Evolutionary conservation across 1,139 yeast genomes (phyloP), one percentile per base, ranked within the genome.

Genomic region (Geotrichum restrictum): DNA sequence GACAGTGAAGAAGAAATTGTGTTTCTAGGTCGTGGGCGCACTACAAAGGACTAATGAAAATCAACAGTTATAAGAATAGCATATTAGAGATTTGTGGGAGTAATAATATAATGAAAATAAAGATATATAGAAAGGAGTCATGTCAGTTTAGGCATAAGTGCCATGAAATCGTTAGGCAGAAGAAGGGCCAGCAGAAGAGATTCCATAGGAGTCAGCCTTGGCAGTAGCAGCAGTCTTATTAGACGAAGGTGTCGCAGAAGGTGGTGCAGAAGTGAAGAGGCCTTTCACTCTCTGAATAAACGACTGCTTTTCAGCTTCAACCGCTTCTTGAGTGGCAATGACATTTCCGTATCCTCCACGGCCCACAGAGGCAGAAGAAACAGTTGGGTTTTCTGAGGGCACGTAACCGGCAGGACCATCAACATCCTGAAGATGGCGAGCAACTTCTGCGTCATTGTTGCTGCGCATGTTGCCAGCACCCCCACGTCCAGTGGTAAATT

Each of bases 401-500:
- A 31, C 44, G 31, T 51, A 50, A 13, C 38, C 43, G 54, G 56
- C 60, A 11, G 59, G 64, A 2, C 71, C 78, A 50, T 82, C 89
- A 2, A 84, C 89, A 61, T 84, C 93, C 67, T 85, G 93, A 14
- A 85, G 76, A 60, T 74, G 77, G 56, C 93, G 74, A 3, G 88
- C 77, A 49, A 80, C 64, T 52, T 76, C 75, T 1, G 86, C 81
- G 64, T 84, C 83, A 44, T 75, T 76, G 66, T 85, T 85, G 58
- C 70, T 53, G 58, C 76, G 72, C 88, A 85, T 85, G 64, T 85
- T 85, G 4, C 94, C 94, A 48, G 80, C 83, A 1, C 94, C 94
- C 8, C 94, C 94, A 60, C 94, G 76, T 31, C 94, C 94, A 1
- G 93, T 85, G 27, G 88, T 77, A 61, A 81, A 80, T 36, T 78